Base-by-base conservation (phyloP, 352 stramenopile species). In the Pythium rishiriense region DNA sequence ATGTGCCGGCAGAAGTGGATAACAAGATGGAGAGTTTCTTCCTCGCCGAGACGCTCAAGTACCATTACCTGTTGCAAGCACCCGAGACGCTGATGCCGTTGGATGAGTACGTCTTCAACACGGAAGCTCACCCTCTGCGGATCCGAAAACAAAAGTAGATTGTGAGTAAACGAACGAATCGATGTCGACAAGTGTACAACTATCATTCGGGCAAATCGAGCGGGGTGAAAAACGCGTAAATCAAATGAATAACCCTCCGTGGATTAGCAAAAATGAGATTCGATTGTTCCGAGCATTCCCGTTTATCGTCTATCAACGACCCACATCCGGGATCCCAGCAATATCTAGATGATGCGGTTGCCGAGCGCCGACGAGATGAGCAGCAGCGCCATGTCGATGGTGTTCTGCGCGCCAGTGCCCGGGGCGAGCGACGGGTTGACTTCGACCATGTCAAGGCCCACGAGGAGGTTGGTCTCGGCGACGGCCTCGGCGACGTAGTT, bases 11-110 rank as follows among this genome's bases (percentile, higher is more conserved):
- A 22, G 51, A 63, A 31, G 82, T 90, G n/a, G 84, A 98, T 21
- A 88, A 99, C 85, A 89, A 94, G 58, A 99, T 99, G 97, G 96
- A 99, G 75, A 98, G 89, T 51, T 99, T 99, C 78, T 99, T 99
- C 71, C 68, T 99, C 26, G 96, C 97, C 7, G 97, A 99, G 78
- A 99, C 97, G 22, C 77, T 99, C 46, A 99, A 99, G 83, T 99
- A 99, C 69, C 76, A 98, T 31, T 99, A 98, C 73, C 76, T 99
- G 50, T 79, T 99, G 10, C 90, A 98, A 70, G 77, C 73, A 5
- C 78, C 88, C 11, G 79, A 90, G 28, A 69, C 83, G 43, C 51
- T 91, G 21, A 75, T 97, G 58, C 76, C 97, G 5, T 72, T 99
- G n/a, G 88, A 98, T 62, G 89, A 98, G 67, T 94, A 96, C 64